A percentile compares a stretch with the other conserved stretches of the same genome.
Conservation (phyloP, 441 rosid species). For the Populus trichocarpa region DNA sequence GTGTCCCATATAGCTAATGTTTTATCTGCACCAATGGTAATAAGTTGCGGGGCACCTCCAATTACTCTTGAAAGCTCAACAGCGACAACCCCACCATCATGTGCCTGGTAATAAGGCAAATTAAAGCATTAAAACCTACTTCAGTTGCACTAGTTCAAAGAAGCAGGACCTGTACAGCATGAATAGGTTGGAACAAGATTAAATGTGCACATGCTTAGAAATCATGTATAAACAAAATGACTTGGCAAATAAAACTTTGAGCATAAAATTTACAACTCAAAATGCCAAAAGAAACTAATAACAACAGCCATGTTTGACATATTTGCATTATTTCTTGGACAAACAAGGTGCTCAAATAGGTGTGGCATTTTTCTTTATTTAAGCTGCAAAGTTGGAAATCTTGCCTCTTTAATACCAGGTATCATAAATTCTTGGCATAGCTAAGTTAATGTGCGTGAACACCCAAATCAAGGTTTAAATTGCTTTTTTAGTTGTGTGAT, state of each 20-base stretch:
- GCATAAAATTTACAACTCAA: not conserved
- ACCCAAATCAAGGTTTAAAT: not conserved
- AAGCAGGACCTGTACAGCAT: conserved; percentile 9
- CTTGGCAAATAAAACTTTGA: not conserved
- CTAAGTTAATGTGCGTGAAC: not conserved
- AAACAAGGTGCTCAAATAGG: not conserved
- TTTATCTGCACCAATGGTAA: conserved; percentile 98
- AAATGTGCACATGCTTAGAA: not conserved
- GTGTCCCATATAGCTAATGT: conserved; percentile 99
- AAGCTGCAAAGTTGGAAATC: not conserved
- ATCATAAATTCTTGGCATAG: not conserved
- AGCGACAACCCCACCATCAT: conserved; percentile 96
- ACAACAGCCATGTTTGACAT: not conserved
- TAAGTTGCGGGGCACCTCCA: conserved; percentile 91
- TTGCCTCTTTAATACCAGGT: not conserved
- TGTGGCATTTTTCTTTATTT: not conserved
- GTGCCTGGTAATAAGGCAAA: conserved; percentile 57
- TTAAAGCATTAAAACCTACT: conserved; percentile 9
- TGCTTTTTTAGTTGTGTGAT: conserved; percentile 5
- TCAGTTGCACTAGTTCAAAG: not conserved
- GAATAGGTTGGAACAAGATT: not conserved
- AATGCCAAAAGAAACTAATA: not conserved
- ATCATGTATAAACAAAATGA: not conserved
- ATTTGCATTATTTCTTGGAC: not conserved
- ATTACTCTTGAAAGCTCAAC: conserved; percentile 95